Conservation (phyloP, 2,329 filamentous ascomycete genomes). For the Exophiala oligosperma region DNA sequence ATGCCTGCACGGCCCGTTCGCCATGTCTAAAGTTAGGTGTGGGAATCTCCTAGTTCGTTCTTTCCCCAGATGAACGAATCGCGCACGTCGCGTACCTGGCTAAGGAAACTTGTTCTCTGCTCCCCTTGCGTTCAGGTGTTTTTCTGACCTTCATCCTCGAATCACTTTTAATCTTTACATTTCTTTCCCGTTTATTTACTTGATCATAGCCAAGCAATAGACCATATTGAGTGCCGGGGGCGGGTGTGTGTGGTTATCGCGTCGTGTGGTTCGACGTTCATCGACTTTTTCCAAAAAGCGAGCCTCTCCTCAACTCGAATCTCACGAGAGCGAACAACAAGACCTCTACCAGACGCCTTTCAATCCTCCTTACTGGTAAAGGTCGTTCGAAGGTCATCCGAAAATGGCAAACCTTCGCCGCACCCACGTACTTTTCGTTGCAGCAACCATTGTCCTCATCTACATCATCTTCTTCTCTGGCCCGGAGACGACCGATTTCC, state of each 20-base stretch:
- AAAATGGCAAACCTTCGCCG: conserved; percentile 19
- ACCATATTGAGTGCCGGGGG: no score
- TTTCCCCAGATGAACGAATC: conserved; percentile 4
- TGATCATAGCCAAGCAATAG: no score
- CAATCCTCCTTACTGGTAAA: not conserved
- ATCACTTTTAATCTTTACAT: not conserved
- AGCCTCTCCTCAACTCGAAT: no score
- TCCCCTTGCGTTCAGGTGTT: not conserved
- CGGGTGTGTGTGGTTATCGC: no score
- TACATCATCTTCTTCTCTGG: conserved; percentile 28
- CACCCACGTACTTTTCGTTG: conserved; percentile 21
- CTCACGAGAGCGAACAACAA: no score
- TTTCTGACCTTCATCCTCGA: not conserved
- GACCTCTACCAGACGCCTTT: not conserved
- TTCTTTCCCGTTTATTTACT: no score
- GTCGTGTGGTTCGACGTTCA: no score
- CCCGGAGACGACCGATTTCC: conserved; percentile 23
- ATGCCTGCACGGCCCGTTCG: not conserved
- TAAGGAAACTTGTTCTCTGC: not conserved
- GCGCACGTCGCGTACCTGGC: conserved; percentile 3
- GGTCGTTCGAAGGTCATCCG: no score
- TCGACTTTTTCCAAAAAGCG: no score
- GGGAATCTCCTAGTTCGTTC: not conserved
- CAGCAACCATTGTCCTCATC: conserved; percentile 19
- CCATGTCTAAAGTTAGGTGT: not conserved